Conservation (phyloP, 345 rosid species). For the Salix exigua region DNA sequence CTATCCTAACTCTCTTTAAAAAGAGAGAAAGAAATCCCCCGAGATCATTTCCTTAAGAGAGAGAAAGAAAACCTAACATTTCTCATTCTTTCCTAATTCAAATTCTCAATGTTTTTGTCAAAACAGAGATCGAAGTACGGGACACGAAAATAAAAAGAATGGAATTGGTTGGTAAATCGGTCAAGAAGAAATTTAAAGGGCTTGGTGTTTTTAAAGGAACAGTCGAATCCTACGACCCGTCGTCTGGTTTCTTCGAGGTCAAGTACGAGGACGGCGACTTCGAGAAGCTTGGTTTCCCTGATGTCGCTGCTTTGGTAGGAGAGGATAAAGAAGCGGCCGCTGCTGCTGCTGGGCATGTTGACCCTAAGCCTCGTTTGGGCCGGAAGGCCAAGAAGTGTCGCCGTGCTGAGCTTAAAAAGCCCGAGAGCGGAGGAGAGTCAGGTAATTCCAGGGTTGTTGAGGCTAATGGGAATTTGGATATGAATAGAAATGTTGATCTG, state of each 20-base stretch:
- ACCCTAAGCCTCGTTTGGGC: slow-evolving; percentile 44
- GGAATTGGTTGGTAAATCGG: slow-evolving; percentile 66
- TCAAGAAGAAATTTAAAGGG: slow-evolving; percentile 52
- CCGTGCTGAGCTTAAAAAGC: slow-evolving; percentile 2
- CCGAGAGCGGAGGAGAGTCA: slow-evolving; percentile 14
- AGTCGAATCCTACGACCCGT: slow-evolving; percentile 54
- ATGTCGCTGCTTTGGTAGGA: slow-evolving; percentile 39
- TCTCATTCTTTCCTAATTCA: background rate
- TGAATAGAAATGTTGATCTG: slow-evolving; percentile 22
- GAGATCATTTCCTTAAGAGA: background rate
- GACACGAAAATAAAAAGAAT: slow-evolving; percentile 13
- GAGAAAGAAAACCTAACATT: background rate
- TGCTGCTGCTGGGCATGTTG: slow-evolving; percentile 24
- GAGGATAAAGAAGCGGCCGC: slow-evolving; percentile 9
- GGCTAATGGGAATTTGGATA: slow-evolving; percentile 7
- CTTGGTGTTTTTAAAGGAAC: slow-evolving; percentile 43
- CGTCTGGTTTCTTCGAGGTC: slow-evolving; percentile 54
- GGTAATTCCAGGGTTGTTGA: slow-evolving; percentile 12
- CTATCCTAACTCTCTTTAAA: slow-evolving; percentile 11
- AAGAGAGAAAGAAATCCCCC: background rate
- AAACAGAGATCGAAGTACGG: background rate
- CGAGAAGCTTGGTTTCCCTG: slow-evolving; percentile 51
- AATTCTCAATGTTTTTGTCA: background rate
- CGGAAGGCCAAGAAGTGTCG: slow-evolving; percentile 34
- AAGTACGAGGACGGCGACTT: slow-evolving; percentile 57